These are phyloP conservation scores for Leccinum fuscescens DNA, from an alignment of 1,284 basidiomycete species.

Conservation along the genomic window DNA sequence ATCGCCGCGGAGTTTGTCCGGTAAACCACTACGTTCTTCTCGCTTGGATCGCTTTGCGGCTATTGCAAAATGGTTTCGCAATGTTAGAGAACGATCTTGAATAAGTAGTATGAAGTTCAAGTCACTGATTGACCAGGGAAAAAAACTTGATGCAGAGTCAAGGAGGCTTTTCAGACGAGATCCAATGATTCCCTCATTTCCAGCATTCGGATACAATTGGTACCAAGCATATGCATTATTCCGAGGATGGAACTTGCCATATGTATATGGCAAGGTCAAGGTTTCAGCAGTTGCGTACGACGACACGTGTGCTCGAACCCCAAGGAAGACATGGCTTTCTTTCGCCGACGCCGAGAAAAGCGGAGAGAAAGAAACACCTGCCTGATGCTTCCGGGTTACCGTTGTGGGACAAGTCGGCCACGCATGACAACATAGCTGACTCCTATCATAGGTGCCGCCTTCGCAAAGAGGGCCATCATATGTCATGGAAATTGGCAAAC, in stretches of 20 bases:
- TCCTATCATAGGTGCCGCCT: background rate
- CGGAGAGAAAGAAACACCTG: background rate
- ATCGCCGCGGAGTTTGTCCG: no score
- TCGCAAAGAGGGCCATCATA: background rate
- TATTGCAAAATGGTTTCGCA: no score
- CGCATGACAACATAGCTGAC: background rate
- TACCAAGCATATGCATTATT: background rate
- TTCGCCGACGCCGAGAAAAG: background rate
- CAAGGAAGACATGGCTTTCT: slow-evolving; percentile 7
- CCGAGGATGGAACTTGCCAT: background rate
- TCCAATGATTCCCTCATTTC: background rate
- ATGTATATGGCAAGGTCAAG: background rate
- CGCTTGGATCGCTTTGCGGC: no score
- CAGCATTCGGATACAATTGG: background rate
- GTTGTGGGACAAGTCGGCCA: background rate
- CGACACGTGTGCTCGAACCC: slow-evolving; percentile 3
- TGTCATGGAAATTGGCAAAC: background rate
- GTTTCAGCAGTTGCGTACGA: slow-evolving; percentile 1
- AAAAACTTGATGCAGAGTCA: background rate
- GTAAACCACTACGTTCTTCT: no score
- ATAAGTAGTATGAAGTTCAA: no score
- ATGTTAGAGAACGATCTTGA: no score
- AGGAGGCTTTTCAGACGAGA: background rate
- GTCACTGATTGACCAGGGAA: background rate
- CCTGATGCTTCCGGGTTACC: background rate